Percentiles rank a stretch among this genome's conserved stretches.
These are phyloP conservation scores for Neocallimastix lanati DNA, from an alignment of 192 early-diverging fungal genomes.

Conservation along the genomic window DNA sequence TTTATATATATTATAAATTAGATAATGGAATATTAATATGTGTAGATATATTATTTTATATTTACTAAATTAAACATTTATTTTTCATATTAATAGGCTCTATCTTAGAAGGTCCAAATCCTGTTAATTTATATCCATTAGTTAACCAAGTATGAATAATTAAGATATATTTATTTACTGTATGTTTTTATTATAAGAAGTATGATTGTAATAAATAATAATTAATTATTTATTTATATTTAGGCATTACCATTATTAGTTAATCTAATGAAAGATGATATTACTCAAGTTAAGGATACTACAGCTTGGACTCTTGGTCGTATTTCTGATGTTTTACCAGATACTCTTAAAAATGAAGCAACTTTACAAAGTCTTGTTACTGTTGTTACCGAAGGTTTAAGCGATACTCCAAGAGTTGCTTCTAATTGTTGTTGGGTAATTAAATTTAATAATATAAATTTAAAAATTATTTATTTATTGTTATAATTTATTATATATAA, in stretches of 20 bases:
- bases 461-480: too few species aligned
- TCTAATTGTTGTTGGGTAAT: conserved; percentile 84
- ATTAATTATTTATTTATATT: not conserved
- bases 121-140: conserved; percentile 37
- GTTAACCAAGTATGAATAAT: conserved; percentile 30
- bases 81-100: conserved; percentile 27
- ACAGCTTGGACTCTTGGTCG: conserved; percentile 97
- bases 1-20: conserved; percentile 3
- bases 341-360: conserved; percentile 3
- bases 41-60: not conserved
- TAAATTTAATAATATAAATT: too few species aligned
- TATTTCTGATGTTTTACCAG: conserved; percentile 61
- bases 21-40: too few species aligned
- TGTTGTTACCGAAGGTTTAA: conserved; percentile 64
- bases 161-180: not conserved
- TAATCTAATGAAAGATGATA: conserved; percentile 69
- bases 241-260: conserved; percentile 71
- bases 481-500: too few species aligned
- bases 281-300: conserved; percentile 85
- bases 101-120: conserved; percentile 81
- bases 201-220: too few species aligned
- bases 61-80: not conserved
- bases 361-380: conserved; percentile 47
- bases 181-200: too few species aligned
- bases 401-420: conserved; percentile 74